Percentiles rank a stretch among this genome's conserved stretches.
Evolutionary conservation across 179 eudicot genomes (phyloP).

Genomic region (Beta lomatogona): DNA sequence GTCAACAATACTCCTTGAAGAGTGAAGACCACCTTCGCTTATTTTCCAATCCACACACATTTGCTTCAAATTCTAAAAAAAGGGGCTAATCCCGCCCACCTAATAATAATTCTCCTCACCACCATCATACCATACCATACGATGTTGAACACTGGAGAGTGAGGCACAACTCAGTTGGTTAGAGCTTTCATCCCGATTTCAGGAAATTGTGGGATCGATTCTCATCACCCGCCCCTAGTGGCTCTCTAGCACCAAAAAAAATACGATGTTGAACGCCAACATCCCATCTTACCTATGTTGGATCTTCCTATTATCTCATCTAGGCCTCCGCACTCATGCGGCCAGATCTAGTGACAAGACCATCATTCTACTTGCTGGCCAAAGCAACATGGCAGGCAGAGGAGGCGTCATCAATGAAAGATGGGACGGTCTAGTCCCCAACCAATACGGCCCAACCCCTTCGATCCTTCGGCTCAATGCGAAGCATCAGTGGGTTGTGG

Average conservation of each 20-base stretch:
- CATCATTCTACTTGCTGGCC: conserved; percentile 67
- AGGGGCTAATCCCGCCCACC: not conserved
- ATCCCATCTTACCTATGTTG: not conserved
- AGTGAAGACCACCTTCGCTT: no score
- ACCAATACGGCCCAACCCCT: conserved; percentile 30
- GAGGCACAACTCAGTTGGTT: no score
- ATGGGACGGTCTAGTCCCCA: conserved; percentile 56
- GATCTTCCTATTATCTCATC: conserved; percentile 14
- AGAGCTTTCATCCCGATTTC: no score
- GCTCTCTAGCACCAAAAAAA: no score
- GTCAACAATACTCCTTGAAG: no score
- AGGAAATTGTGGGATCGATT: no score
- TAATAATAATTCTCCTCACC: not conserved
- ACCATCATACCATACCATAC: not conserved
- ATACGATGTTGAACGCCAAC: no score
- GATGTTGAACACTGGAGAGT: no score
- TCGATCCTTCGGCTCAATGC: conserved; percentile 44
- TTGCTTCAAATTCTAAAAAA: not conserved
- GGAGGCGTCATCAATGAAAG: conserved; percentile 52
- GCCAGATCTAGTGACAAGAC: conserved; percentile 15
- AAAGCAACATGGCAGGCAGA: conserved; percentile 79
- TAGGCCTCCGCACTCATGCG: not conserved
- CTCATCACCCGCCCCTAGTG: no score
- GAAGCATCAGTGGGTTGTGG: conserved; percentile 46
- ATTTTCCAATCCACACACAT: not conserved